Conservation (phyloP, 176 grass and related monocot species). For the Ensete glaucum region DNA sequence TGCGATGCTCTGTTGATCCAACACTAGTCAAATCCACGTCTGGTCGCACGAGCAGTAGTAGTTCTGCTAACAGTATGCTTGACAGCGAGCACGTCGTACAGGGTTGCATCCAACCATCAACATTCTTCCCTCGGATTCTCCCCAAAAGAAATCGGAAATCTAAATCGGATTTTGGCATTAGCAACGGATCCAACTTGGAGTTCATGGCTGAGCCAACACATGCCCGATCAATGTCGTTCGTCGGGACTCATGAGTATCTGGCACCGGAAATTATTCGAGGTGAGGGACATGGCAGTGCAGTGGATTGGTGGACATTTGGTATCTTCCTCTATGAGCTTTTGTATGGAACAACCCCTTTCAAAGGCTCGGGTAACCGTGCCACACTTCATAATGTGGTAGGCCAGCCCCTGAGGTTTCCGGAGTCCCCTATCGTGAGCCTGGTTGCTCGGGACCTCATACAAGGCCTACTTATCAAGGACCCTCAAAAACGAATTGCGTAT, state of each 20-base stretch:
- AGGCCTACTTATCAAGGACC: conserved; percentile 76
- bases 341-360: conserved; percentile 79
- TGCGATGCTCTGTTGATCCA: conserved; percentile 75
- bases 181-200: conserved; percentile 37
- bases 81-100: conserved; percentile 23
- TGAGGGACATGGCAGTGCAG: conserved; percentile 81
- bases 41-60: conserved; percentile 13
- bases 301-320: conserved; percentile 96
- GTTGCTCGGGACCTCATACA: conserved; percentile 72
- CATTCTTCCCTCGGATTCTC: conserved; percentile 52
- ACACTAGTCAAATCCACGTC: conserved; percentile 62
- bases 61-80: conserved; percentile 6
- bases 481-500: conserved; percentile 51
- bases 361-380: conserved; percentile 78
- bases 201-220: conserved; percentile 75
- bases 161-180: conserved; percentile 13
- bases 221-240: conserved; percentile 81
- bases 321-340: conserved; percentile 81
- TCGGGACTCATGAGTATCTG: conserved; percentile 85
- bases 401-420: conserved; percentile 77
- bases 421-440: conserved; percentile 43
- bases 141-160: conserved; percentile 31
- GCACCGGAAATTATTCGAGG: conserved; percentile 86
- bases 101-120: conserved; percentile 50
- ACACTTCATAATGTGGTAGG: conserved; percentile 85